Evolutionary conservation across 169 alveolate species (phyloP).

Genomic region (Pseudocohnilembus persalinus): DNA sequence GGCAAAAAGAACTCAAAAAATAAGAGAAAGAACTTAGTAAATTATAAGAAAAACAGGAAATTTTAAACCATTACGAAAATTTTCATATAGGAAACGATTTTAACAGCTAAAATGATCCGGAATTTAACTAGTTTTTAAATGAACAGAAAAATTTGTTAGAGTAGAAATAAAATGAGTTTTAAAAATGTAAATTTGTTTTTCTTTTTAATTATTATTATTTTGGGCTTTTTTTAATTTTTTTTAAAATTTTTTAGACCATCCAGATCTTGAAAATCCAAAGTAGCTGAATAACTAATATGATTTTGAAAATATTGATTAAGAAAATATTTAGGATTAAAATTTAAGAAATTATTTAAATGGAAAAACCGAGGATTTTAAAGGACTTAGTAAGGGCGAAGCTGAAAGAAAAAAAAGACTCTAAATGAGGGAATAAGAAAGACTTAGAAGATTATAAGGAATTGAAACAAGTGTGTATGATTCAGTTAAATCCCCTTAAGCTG

Average conservation of each 20-base stretch:
- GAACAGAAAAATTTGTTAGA: neutral
- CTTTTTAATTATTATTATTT: no score
- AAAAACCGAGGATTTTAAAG: neutral
- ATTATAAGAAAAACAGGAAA: neutral
- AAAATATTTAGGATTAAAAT: neutral
- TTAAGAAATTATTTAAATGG: no score
- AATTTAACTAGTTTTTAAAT: no score
- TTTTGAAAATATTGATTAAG: neutral
- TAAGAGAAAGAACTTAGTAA: neutral
- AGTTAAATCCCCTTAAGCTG: neutral
- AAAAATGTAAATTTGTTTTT: neutral
- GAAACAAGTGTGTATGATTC: neutral
- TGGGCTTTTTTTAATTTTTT: no score
- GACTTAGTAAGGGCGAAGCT: neutral
- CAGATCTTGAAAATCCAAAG: no score
- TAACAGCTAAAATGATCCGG: neutral
- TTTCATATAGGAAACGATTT: neutral
- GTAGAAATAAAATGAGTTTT: neutral
- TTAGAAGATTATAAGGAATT: neutral
- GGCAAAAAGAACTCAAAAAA: no score
- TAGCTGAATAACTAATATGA: no score
- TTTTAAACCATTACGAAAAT: neutral
- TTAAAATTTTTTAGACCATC: neutral
- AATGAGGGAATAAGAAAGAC: neutral
- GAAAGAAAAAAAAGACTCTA: neutral